Base-by-base conservation (phyloP, 495 filamentous ascomycete species). In the Daldinia decipiens region DNA sequence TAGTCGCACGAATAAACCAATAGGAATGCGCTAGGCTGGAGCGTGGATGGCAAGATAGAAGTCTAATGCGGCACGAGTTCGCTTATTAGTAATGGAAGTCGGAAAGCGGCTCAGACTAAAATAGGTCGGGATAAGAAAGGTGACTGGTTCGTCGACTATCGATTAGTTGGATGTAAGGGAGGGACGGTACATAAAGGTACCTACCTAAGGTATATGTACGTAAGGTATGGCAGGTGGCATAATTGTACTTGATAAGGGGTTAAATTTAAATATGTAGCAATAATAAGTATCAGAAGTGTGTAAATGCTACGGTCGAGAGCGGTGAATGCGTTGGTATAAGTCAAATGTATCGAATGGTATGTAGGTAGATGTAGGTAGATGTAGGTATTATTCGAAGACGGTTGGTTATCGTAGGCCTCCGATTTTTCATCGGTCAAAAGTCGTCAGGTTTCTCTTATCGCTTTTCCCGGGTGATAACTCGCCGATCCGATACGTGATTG, bases 401-500 rank as follows among this genome's bases (percentile, higher is more conserved):
- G 29, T 32, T 32, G 29, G 9, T 34, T 34, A 34, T 34, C 50
- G 51, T 40, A 51, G 40, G 38, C 57, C 59, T 62, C 51, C 12
- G n/a, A 59, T 24, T 59, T 12, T 43, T 58, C 19, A 54, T 64
- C 64, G 60, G 64, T 72, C 69, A 63, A 40, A 36, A 47, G 32
- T 39, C 45, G 7, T 31, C 43, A 31, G 43, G 43, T 45, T 67
- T 62, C 51, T 24, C 70, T 73, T 73, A 73, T 73, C 70, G 60
- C 55, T 38, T 27, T 62, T 61, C 54, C 56, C 52, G 65, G 60
- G 56, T 55, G 58, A 47, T 68, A 56, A 68, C 63, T 62, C 57
- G 70, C 56, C 65, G 70, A 69, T 73, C 70, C 60, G 65, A 65
- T 73, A 68, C 60, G 60, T 56, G 70, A 68, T 53, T 73, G 70